These are phyloP conservation scores for Thymus quinquecostatus DNA, from an alignment of 257 asterid species.

Conservation along the genomic window DNA sequence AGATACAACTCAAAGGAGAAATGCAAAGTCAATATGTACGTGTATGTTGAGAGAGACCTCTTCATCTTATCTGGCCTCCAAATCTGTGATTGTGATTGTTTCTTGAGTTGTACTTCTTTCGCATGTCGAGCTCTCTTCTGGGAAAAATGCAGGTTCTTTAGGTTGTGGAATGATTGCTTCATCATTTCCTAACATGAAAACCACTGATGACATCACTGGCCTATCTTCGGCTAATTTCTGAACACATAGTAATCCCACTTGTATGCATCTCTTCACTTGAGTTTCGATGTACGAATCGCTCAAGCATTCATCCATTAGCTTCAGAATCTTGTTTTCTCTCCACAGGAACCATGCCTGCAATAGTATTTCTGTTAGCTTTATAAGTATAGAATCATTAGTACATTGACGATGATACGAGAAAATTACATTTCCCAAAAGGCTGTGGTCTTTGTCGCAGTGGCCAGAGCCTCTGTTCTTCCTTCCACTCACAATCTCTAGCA, in stretches of 20 bases:
- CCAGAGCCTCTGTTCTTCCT: no score
- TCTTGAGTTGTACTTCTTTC: background rate
- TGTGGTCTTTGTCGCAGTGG: no score
- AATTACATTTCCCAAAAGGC: no score
- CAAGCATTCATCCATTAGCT: conserved; percentile 40
- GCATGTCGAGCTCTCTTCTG: background rate
- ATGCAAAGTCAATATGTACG: no score
- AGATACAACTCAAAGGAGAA: no score
- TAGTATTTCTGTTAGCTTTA: background rate
- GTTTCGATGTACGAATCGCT: conserved; percentile 28
- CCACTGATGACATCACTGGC: conserved; percentile 43
- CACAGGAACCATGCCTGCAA: conserved; percentile 51
- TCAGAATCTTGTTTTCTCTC: conserved; percentile 35
- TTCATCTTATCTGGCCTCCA: no score
- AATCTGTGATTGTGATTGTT: background rate
- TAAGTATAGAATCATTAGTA: no score
- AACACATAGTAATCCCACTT: conserved; percentile 49
- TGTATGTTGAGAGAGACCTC: no score
- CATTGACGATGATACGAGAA: no score
- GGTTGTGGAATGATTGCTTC: conserved; percentile 38
- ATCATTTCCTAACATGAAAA: conserved; percentile 44
- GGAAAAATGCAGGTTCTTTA: conserved; percentile 49
- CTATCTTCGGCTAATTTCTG: conserved; percentile 41
- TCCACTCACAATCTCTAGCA: conserved; percentile 40
- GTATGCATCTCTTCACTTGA: conserved; percentile 48